Evolutionary conservation across 2,329 filamentous ascomycete genomes (phyloP).

Genomic region (Stagonosporopsis chrysanthemi): DNA sequence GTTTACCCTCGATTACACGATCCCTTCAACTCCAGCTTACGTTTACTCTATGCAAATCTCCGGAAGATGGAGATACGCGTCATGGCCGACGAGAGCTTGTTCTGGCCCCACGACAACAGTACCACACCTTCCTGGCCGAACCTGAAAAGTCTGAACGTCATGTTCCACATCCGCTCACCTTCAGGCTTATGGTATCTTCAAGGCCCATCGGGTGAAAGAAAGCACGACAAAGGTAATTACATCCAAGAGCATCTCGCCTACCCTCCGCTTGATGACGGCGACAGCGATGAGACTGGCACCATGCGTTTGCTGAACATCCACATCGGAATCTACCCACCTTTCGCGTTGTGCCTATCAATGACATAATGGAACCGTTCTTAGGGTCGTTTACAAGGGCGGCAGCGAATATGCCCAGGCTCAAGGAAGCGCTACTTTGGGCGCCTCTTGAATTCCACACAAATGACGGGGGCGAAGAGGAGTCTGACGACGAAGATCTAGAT

Average conservation of each 20-base stretch:
- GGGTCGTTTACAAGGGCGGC: conserved; percentile 25
- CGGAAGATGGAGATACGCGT: conserved; percentile 16
- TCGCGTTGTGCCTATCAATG: conserved; percentile 21
- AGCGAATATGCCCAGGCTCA: conserved; percentile 21
- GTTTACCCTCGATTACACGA: conserved; percentile 18
- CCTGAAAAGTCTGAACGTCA: conserved; percentile 21
- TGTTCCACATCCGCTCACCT: conserved; percentile 23
- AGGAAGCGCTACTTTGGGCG: conserved; percentile 20
- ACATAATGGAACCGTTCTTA: conserved; percentile 19
- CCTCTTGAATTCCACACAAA: conserved; percentile 12
- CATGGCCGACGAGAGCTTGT: conserved; percentile 23
- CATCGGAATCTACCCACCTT: background rate
- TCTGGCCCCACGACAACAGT: conserved; percentile 19
- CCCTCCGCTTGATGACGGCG: conserved; percentile 17
- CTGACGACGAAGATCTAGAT: background rate
- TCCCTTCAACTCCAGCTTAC: conserved; percentile 29
- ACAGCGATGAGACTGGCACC: background rate
- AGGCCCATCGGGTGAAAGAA: conserved; percentile 23
- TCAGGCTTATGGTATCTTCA: conserved; percentile 29
- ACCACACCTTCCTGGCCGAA: conserved; percentile 22
- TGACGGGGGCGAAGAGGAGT: background rate
- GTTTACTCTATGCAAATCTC: conserved; percentile 23
- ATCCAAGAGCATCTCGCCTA: conserved; percentile 12
- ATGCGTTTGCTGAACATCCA: background rate
- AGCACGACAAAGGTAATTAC: background rate